Percentiles rank a stretch among this genome's conserved stretches.
Evolutionary conservation across 192 early-diverging fungal genomes (phyloP).

Genomic region (Chytriomyces sp.): DNA sequence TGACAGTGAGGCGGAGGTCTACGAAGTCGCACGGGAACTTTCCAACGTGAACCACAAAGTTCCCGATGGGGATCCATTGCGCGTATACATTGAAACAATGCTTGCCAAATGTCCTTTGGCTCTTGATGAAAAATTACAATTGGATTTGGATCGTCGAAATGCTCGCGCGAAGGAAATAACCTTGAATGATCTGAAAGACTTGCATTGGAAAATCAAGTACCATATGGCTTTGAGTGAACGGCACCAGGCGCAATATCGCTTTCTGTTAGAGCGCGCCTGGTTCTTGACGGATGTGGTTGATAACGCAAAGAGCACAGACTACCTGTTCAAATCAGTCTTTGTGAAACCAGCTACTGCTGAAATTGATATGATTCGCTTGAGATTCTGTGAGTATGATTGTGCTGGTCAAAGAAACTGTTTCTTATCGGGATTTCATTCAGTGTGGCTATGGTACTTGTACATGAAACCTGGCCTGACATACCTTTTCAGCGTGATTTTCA

Average conservation of each 20-base stretch:
- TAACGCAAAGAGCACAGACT: slow-evolving; percentile 66
- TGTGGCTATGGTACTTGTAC: slow-evolving; percentile 86
- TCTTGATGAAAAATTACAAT: slow-evolving; percentile 29
- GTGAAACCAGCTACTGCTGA: slow-evolving; percentile 24
- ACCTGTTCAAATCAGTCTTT: slow-evolving; percentile 40
- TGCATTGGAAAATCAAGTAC: slow-evolving; percentile 76
- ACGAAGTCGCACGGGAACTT: slow-evolving; percentile 59
- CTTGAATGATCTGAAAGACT: slow-evolving; percentile 62
- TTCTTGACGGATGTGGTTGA: slow-evolving; percentile 80
- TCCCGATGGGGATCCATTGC: slow-evolving; percentile 51
- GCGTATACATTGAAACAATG: slow-evolving; percentile 64
- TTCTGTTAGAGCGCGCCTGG: slow-evolving; percentile 75
- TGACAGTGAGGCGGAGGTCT: slow-evolving; percentile 81
- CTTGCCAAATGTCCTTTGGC: slow-evolving; percentile 60
- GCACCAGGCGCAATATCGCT: slow-evolving; percentile 79
- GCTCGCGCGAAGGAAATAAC: slow-evolving; percentile 44
- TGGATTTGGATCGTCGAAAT: slow-evolving; percentile 23
- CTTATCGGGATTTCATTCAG: slow-evolving; percentile 19
- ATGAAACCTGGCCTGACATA: slow-evolving; percentile 69
- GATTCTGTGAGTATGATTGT: slow-evolving; percentile 29
- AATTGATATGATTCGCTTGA: slow-evolving; percentile 29
- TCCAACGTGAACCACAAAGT: slow-evolving; percentile 45
- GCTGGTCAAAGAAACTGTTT: neutral
- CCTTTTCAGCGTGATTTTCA: slow-evolving; percentile 59
- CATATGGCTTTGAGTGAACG: slow-evolving; percentile 69